Conservation (phyloP, 495 filamentous ascomycete species). For the Collariella sp. region DNA sequence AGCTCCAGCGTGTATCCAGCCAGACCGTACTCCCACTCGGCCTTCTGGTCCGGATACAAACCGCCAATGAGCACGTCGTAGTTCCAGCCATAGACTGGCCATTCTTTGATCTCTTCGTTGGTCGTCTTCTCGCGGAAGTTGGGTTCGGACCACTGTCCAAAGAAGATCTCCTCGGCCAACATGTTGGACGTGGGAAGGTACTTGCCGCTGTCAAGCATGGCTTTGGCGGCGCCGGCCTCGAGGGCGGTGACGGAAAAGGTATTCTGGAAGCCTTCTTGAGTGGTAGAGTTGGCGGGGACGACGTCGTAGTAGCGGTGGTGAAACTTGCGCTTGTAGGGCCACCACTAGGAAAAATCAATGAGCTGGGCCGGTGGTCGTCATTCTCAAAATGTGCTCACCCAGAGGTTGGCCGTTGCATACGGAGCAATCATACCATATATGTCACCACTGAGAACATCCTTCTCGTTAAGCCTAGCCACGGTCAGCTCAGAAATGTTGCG, state of each 20-base stretch:
- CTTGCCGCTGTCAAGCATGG: conserved; percentile 41
- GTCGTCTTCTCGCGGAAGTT: conserved; percentile 46
- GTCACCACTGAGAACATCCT: conserved; percentile 39
- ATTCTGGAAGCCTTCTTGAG: conserved; percentile 43
- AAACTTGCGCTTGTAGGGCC: conserved; percentile 42
- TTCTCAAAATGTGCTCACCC: conserved; percentile 26
- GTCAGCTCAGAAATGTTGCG: not conserved
- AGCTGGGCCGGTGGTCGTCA: not conserved
- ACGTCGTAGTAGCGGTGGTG: conserved; percentile 44
- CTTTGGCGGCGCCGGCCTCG: conserved; percentile 34
- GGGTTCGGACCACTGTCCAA: conserved; percentile 36
- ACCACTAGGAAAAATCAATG: conserved; percentile 29
- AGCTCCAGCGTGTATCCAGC: conserved; percentile 41
- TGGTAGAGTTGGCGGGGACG: conserved; percentile 30
- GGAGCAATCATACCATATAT: conserved; percentile 42
- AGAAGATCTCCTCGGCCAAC: conserved; percentile 41
- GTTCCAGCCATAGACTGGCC: conserved; percentile 46
- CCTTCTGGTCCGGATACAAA: conserved; percentile 38
- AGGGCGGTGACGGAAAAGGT: conserved; percentile 41
- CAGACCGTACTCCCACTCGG: conserved; percentile 42
- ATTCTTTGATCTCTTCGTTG: conserved; percentile 29
- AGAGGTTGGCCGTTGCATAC: conserved; percentile 43
- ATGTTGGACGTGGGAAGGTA: conserved; percentile 41
- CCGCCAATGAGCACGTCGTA: conserved; percentile 45
- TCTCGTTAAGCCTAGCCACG: conserved; percentile 30